Evolutionary conservation across 306 rosid species (phyloP), one percentile per base, ranked within the genome.

Genomic region (Prunus fruticosa): DNA sequence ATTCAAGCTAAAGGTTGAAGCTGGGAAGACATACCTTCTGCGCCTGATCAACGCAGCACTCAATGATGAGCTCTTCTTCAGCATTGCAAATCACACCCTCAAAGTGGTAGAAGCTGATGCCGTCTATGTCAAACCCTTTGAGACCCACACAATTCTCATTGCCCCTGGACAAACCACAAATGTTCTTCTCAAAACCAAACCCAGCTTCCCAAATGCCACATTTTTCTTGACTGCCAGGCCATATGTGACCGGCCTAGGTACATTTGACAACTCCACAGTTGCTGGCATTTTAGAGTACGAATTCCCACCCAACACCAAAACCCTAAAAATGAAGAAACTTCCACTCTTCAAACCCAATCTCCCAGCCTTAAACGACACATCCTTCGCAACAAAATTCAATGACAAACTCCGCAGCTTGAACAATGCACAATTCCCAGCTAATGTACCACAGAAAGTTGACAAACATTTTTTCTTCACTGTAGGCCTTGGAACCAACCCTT

Each of bases 141-240:
- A 74, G 8, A 79, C 87, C 2, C 14, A 79, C 53, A 84, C 80
- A 0, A 32, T 89, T 38, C 87, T 89, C 2, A 84, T 89, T 19
- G 65, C 89, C 3, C 90, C 89, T 1, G 90, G 89, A 0, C 90
- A 89, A 67, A 89, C 90, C 75, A 81, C 89, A 6, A 89, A 89
- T 69, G 79, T 84, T 74, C 84, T 84, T 63, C 90, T 89, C 1
- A 79, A 76, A 22, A 80, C 93, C 51, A 84, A 86, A 71, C 19
- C 86, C 49, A 25, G 76, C 14, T 72, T 51, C 71, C 90, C 90
- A 16, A 84, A 82, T 30, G 87, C 88, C 38, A 77, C 83, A 38
- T 89, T 86, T 74, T 74, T 84, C 52, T 86, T 89, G 90, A 68
- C 69, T 15, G 87, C 88, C 5, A 75, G 86, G 52, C 87, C 93